A percentile compares a stretch with the other conserved stretches of the same genome.
Conservation (phyloP, 2,329 filamentous ascomycete genomes). For the Alternaria gansuensis region DNA sequence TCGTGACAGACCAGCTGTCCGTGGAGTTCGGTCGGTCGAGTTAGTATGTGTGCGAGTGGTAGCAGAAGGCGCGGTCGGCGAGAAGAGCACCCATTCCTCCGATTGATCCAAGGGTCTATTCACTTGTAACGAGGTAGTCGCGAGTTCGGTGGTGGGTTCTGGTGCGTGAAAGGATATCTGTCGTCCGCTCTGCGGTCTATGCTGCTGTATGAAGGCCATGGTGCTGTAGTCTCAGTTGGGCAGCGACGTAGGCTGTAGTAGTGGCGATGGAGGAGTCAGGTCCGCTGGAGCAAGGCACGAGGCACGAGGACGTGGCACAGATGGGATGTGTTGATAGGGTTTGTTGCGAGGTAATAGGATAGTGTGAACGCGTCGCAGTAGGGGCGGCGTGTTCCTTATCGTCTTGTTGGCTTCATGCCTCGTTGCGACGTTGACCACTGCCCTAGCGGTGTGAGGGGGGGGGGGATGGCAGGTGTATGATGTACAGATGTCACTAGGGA, state of each 20-base stretch:
- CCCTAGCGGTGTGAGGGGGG: constrained; percentile 32
- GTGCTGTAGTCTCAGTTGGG: constrained; percentile 16
- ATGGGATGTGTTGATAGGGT: constrained; percentile 2
- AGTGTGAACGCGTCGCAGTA: constrained; percentile 17
- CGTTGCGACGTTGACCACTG: constrained; percentile 26
- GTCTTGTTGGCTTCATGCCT: constrained; percentile 31
- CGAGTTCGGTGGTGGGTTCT: constrained; percentile 36
- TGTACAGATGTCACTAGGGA: constrained; percentile 35
- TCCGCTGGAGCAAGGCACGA: constrained; percentile 30
- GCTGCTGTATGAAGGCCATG: constrained; percentile 55
- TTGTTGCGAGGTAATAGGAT: constrained; percentile 8
- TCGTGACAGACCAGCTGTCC: constrained; percentile 73
- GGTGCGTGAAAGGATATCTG: constrained; percentile 48
- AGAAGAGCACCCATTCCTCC: constrained; percentile 97
- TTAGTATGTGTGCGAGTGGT: constrained; percentile 75
- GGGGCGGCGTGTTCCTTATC: constrained; percentile 23
- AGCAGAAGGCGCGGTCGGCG: constrained; percentile 66
- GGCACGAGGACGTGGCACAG: constrained; percentile 31
- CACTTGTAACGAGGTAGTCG: constrained; percentile 49
- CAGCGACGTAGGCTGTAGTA: constrained; percentile 18
- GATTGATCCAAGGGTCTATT: constrained; percentile 70
- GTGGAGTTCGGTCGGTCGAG: constrained; percentile 70
- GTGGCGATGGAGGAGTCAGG: constrained; percentile 29
- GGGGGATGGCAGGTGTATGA: constrained; percentile 22
- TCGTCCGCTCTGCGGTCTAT: constrained; percentile 48